Conservation (phyloP, 2,329 filamentous ascomycete genomes). For the Fusarium goolgardi region DNA sequence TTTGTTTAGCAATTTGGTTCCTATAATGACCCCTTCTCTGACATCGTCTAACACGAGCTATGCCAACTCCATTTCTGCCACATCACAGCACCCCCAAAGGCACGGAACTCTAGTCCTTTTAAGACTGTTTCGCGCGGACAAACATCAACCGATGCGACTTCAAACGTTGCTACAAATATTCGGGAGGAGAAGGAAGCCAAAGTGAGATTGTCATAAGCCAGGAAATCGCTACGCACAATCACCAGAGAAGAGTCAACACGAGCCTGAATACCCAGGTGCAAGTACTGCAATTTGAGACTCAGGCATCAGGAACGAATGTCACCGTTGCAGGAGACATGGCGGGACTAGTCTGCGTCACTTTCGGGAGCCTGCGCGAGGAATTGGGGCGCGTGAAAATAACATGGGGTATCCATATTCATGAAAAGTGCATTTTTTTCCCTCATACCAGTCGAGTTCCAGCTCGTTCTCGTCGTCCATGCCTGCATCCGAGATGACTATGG, state of each 20-base stretch:
- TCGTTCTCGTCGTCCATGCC: neutral
- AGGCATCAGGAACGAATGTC: conserved; percentile 13
- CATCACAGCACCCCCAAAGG: conserved; percentile 11
- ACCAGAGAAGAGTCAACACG: conserved; percentile 3
- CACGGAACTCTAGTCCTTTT: conserved; percentile 6
- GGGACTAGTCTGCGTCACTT: conserved; percentile 23
- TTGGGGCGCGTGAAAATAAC: conserved; percentile 19
- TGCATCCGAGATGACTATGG: neutral
- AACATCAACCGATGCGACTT: conserved; percentile 17
- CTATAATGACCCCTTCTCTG: conserved; percentile 16
- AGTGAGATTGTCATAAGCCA: neutral
- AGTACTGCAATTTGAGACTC: conserved; percentile 12
- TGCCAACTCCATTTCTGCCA: conserved; percentile 20
- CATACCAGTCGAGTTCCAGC: neutral
- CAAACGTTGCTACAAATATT: conserved; percentile 29
- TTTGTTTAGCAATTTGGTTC: conserved; percentile 23
- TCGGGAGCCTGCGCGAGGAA: conserved; percentile 28
- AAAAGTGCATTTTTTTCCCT: neutral
- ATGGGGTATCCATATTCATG: neutral
- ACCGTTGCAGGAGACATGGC: conserved; percentile 13
- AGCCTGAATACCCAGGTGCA: neutral
- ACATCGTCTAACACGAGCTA: conserved; percentile 17
- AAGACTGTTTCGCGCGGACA: conserved; percentile 11
- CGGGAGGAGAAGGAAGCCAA: conserved; percentile 28
- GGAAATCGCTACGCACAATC: conserved; percentile 20